phyloP scores from a whole-genome alignment of 2,329 filamentous ascomycete genomes.

The Corynespora cassiicola region DNA sequence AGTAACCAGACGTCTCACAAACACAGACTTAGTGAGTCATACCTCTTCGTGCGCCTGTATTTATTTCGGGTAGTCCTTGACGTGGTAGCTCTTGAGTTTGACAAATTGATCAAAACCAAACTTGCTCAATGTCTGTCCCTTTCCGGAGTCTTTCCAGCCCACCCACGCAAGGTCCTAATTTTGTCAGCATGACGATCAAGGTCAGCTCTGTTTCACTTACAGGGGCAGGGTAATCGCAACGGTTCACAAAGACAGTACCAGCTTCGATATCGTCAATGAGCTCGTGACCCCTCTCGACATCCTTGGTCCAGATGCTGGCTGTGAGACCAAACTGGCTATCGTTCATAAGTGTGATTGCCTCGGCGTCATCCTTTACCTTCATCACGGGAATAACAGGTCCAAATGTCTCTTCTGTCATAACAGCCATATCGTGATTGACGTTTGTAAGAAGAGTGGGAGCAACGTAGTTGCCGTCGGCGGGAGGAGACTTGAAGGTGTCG shows the following conservation, averaged over 20 bases:
- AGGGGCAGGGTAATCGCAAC: constrained; percentile 89
- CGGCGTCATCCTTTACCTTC: constrained; percentile 80
- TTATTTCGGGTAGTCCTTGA: constrained; percentile 77
- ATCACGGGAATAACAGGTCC: constrained; percentile 90
- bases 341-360: constrained; percentile 88
- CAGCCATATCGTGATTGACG: constrained; percentile 81
- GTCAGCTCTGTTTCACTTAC: constrained; percentile 62
- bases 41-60: constrained; percentile 17
- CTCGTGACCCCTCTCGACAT: constrained; percentile 75
- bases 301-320: constrained; percentile 97
- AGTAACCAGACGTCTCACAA: too few species aligned
- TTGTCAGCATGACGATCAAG: constrained; percentile 13
- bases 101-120: constrained; percentile 96
- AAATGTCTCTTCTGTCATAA: constrained; percentile 96
- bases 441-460: constrained; percentile 81
- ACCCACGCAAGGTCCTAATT: constrained; percentile 89
- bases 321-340: constrained; percentile 93
- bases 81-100: constrained; percentile 93
- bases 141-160: constrained; percentile 96
- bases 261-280: constrained; percentile 84
- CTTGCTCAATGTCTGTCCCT: constrained; percentile 84
- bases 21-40: constrained; percentile 13
- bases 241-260: constrained; percentile 94
- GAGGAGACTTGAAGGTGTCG: constrained; percentile 73
- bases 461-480: constrained; percentile 85